A percentile compares a stretch with the other conserved stretches of the same genome.
These are phyloP conservation scores for Salicornia ramosissima DNA, from an alignment of 148 eudicot species.

Conservation along the genomic window DNA sequence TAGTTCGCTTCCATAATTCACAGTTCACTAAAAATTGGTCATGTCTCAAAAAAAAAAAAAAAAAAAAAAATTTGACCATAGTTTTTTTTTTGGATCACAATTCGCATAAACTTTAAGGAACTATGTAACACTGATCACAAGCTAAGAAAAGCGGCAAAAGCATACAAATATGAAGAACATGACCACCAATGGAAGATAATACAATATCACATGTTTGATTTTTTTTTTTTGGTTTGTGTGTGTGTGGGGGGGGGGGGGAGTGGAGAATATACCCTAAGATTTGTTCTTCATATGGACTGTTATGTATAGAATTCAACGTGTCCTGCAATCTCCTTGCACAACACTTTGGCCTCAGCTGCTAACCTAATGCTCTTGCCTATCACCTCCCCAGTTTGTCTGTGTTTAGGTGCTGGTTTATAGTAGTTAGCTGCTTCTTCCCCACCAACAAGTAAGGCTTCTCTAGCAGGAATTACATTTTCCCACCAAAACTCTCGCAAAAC, in stretches of 20 bases:
- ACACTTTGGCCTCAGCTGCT: conserved; percentile 64
- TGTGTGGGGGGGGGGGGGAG: not conserved
- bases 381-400: conserved; percentile 56
- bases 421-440: conserved; percentile 52
- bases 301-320: conserved; percentile 60
- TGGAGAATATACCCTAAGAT: not conserved
- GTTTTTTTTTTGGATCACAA: too few species aligned
- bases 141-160: not conserved
- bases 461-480: conserved; percentile 14
- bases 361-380: conserved; percentile 54
- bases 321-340: conserved; percentile 88
- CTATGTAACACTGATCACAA: too few species aligned
- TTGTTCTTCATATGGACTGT: conserved; percentile 15
- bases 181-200: not conserved
- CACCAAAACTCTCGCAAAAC: conserved; percentile 87
- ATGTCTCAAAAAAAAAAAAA: too few species aligned
- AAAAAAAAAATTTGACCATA: too few species aligned
- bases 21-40: too few species aligned
- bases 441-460: conserved; percentile 6
- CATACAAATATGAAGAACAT: conserved; percentile 1
- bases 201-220: too few species aligned
- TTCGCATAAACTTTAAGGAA: too few species aligned
- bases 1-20: too few species aligned
- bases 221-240: too few species aligned
- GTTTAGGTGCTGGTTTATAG: conserved; percentile 60